Percentiles rank a stretch among this genome's conserved stretches.
Conservation (phyloP, 371 early-diverging fungal genomes). For the Capillidium rhysosporum region DNA sequence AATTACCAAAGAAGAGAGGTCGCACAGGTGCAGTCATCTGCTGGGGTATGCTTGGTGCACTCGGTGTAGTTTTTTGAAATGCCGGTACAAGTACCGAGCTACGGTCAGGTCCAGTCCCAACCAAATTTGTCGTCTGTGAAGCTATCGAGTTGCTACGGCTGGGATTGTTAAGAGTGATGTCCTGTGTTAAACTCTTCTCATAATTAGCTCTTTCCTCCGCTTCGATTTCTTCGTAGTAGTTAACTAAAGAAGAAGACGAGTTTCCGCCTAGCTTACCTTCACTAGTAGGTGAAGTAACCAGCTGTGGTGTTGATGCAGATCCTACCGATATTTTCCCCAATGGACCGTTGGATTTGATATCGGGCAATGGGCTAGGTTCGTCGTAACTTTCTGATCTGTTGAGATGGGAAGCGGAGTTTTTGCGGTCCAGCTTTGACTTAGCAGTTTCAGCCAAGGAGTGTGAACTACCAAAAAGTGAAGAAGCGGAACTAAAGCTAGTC, state of each 20-base stretch:
- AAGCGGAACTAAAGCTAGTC: neutral
- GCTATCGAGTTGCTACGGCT: too few relatives aligned
- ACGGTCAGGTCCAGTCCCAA: neutral
- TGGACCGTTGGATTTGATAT: too few relatives aligned
- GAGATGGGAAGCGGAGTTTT: neutral
- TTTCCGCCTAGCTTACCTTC: neutral
- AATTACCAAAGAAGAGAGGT: conserved; percentile 4
- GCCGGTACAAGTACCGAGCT: neutral
- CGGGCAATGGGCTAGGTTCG: too few relatives aligned
- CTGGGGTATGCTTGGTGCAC: neutral
- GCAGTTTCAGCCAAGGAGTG: neutral
- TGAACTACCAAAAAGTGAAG: neutral
- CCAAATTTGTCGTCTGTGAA: too few relatives aligned
- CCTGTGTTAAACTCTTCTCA: neutral
- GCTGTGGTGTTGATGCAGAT: neutral
- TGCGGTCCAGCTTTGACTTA: neutral
- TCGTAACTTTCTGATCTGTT: too few relatives aligned
- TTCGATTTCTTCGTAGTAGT: conserved; percentile 1
- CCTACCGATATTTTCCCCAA: neutral
- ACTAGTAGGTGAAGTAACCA: too few relatives aligned
- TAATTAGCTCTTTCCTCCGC: neutral
- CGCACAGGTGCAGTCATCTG: neutral
- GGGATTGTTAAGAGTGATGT: too few relatives aligned
- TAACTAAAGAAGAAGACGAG: neutral
- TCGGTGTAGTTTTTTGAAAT: neutral